Evolutionary conservation across 805 yeast genomes (phyloP), one percentile per base, ranked within the genome.

Genomic region (Nakazawaea peltata): DNA sequence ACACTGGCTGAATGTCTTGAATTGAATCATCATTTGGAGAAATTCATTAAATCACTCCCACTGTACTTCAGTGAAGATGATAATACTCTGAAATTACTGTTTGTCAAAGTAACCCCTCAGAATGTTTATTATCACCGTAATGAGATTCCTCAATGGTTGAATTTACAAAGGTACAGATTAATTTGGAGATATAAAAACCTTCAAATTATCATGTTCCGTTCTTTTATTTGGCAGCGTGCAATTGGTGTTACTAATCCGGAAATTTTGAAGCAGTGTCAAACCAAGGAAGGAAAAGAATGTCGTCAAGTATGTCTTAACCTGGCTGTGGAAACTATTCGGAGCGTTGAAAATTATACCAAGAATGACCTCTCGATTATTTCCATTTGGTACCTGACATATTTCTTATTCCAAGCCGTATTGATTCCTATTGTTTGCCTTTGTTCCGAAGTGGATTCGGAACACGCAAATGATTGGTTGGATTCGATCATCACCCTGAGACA

Each of bases 301-400:
- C 57, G 75, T 30, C 48, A 62, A n/a, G 50, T 64, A 19, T 77
- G 78, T 51, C 49, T 69, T 10, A 65, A 59, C 14, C 66, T 69
- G 26, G 72, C 82, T 2, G 65, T 65, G 34, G 70, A 65, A 19
- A 71, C 79, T 0, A 71, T 78, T 12, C 37, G 54, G 26, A 67
- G 77, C 6, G 71, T 77, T 7, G 54, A 63, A 17, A 58, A 56
- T 19, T 72, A 57, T 43, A 49, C 56, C n/a, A 34, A 33, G 5
- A 45, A 57, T 33, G 55, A 56, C 9, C 39, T 65, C 14, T 62
- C 72, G n/a, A 65, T 69, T 18, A 57, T 74, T 21, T 62, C 73
- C 11, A 67, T 72, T 19, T 77, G 84, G 84, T 72, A 76, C 52
- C 71, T 80, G 4, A 70, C 76, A 0, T 77, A 73, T 47, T 78